These are phyloP conservation scores for Beauveria sp. DNA, from an alignment of 2,329 filamentous ascomycete genomes.

Conservation along the genomic window DNA sequence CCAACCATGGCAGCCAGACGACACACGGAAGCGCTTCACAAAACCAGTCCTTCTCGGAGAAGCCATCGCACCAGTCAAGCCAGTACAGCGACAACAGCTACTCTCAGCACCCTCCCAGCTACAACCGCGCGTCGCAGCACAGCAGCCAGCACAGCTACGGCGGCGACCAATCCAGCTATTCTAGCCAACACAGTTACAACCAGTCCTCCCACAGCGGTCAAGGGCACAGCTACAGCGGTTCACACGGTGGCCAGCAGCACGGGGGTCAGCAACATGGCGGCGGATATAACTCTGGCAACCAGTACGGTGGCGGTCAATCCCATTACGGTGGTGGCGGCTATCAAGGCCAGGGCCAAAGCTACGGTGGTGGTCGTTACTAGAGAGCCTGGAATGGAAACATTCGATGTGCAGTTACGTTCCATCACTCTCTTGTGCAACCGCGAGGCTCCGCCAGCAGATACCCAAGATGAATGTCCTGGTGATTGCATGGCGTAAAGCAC, in stretches of 20 bases:
- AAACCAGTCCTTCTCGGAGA: constrained; percentile 15
- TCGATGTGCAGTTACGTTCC: neutral
- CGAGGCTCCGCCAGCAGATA: neutral
- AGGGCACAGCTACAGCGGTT: constrained; percentile 1
- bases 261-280: neutral
- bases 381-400: neutral
- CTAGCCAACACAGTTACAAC: neutral
- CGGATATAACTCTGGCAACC: constrained; percentile 3
- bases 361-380: constrained; percentile 3
- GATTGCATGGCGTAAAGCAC: neutral
- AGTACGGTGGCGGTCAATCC: constrained; percentile 3
- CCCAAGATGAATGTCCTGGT: neutral
- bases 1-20: constrained; percentile 11
- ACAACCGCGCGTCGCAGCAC: constrained; percentile 4
- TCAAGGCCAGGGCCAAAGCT: constrained; percentile 7
- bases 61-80: constrained; percentile 12
- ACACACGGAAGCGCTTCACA: constrained; percentile 15
- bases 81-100: constrained; percentile 14
- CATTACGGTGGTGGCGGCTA: constrained; percentile 8
- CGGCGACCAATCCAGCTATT: neutral
- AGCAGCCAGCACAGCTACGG: neutral
- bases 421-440: neutral
- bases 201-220: neutral
- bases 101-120: constrained; percentile 18
- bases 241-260: neutral